Evolutionary conservation across 192 early-diverging fungal genomes (phyloP), one percentile per base, ranked within the genome.

Genomic region (Dimargaris verticillata): DNA sequence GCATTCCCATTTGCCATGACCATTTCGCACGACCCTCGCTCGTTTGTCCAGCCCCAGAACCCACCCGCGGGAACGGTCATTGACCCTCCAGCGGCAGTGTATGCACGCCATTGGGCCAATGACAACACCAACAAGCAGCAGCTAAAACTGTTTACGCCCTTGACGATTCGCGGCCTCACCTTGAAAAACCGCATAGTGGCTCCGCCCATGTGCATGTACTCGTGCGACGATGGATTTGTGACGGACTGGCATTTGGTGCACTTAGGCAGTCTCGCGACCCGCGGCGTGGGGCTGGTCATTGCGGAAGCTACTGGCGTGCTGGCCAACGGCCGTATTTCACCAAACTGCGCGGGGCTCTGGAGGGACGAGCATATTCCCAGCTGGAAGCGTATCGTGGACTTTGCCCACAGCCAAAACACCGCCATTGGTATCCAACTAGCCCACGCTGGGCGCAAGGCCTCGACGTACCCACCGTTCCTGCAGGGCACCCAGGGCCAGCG

Each of bases 131-230:
- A 61, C 57, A 33, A 58, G n/a, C 60, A 75, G 25, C 24, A 68
- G 24, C 74, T 71, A 53, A 69, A 70, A 46, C 72, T 91, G 10
- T 91, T 85, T 68, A 68, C 76, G 57, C 87, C 91, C 0, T 66
- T 91, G 33, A 79, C 66, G 0, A 68, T 89, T 62, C 80, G 86
- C 55, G 67, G 68, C 3, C 55, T 85, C 38, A 83, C 76, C 15
- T 72, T 89, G 60, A 84, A 85, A 50, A 95, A 93, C 73, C 79
- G 88, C 22, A 66, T 87, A 24, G 73, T 70, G 5, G 81, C 89
- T 44, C 78, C 86, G 22, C 91, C 91, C 51, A 93, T 91, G 89
- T 90, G 88, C 73, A 81, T 77, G 78, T 88, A 87, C 69, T 80
- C 81, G 18, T 66, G 77, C 6, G 60, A 77, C 13, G 80, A 88